Percentiles rank a stretch among this genome's conserved stretches.
phyloP scores from a whole-genome alignment of 2,329 filamentous ascomycete genomes.

The Colletotrichum neosansevieriae region DNA sequence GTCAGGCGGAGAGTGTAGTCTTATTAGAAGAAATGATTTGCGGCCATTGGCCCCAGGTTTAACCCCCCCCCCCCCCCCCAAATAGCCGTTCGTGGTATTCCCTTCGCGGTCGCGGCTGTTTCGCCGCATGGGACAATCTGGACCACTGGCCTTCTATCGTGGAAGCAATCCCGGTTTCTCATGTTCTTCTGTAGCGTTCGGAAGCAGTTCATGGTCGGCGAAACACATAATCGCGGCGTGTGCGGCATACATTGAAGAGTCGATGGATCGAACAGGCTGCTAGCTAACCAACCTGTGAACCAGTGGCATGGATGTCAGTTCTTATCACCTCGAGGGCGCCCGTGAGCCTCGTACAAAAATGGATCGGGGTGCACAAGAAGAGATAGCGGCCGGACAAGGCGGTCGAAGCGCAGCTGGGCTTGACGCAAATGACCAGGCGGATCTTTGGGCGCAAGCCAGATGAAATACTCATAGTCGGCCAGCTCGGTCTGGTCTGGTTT shows the following conservation, averaged over 20 bases:
- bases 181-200: neutral
- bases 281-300: slow-evolving; percentile 17
- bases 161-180: neutral
- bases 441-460: slow-evolving; percentile 18
- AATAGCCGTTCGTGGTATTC: slow-evolving; percentile 26
- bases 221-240: neutral
- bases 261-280: neutral
- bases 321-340: slow-evolving; percentile 33
- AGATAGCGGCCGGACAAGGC: slow-evolving; percentile 20
- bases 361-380: slow-evolving; percentile 11
- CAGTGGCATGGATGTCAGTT: slow-evolving; percentile 18
- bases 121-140: slow-evolving; percentile 20
- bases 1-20: slow-evolving; percentile 38
- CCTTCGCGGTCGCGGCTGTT: slow-evolving; percentile 15
- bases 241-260: too few relatives aligned
- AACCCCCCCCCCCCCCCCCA: neutral
- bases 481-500: slow-evolving; percentile 32
- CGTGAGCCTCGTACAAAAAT: slow-evolving; percentile 31
- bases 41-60: slow-evolving; percentile 10
- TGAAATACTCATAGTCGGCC: slow-evolving; percentile 12
- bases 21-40: slow-evolving; percentile 36
- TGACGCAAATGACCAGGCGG: slow-evolving; percentile 16
- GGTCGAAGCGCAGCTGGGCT: slow-evolving; percentile 26
- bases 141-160: neutral
- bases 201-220: neutral